Evolutionary conservation across 768 basidiomycete genomes (phyloP).

Genomic region (Mycena latifolia): DNA sequence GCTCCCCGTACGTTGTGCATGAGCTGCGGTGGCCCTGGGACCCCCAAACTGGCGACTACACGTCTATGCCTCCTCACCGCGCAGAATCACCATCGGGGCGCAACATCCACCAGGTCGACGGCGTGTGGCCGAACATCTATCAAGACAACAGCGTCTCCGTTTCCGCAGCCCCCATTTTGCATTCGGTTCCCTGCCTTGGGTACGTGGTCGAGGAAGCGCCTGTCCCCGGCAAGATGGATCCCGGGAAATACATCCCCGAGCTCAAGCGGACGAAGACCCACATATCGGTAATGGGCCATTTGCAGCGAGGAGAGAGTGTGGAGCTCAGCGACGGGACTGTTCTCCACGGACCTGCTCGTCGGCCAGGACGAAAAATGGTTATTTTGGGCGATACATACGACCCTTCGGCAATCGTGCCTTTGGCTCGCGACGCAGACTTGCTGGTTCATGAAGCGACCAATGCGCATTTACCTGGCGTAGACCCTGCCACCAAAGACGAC

Average conservation of each 20-base stretch:
- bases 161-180: conserved; percentile 81
- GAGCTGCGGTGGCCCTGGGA: conserved; percentile 80
- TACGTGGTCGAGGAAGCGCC: conserved; percentile 80
- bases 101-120: conserved; percentile 71
- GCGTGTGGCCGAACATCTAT: conserved; percentile 78
- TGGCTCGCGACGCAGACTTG: conserved; percentile 77
- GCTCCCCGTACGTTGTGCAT: conserved; percentile 81
- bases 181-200: conserved; percentile 87
- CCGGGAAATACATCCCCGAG: conserved; percentile 73
- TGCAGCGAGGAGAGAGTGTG: conserved; percentile 76
- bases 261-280: conserved; percentile 78
- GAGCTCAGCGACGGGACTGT: conserved; percentile 78
- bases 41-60: conserved; percentile 62
- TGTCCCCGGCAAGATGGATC: conserved; percentile 83
- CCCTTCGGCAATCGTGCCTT: conserved; percentile 70
- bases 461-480: conserved; percentile 79
- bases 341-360: conserved; percentile 73
- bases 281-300: conserved; percentile 72
- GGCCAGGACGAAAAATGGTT: conserved; percentile 80
- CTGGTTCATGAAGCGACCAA: conserved; percentile 94
- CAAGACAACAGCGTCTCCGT: conserved; percentile 68
- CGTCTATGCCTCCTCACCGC: conserved; percentile 57
- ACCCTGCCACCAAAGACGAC: conserved; percentile 65
- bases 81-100: conserved; percentile 72
- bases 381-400: conserved; percentile 91